Base-by-base conservation (phyloP, 75 land plant genomes). In the Adiantum capillusveneris region DNA sequence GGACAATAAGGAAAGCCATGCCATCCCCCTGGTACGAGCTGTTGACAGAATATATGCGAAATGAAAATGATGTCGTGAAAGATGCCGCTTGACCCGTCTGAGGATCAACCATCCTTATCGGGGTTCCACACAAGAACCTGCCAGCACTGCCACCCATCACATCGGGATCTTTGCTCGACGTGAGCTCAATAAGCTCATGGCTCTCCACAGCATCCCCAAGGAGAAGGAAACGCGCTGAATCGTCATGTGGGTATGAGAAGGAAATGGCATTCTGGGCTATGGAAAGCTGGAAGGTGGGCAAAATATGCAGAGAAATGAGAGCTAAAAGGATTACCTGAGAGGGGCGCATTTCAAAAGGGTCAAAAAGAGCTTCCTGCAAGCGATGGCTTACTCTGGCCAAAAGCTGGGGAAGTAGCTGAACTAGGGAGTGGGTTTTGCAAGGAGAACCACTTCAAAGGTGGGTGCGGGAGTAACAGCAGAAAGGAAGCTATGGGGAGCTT, bases 21-120 rank as follows among this genome's bases (percentile, higher is more conserved):
- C 96, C 96, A 53, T 79, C 96, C 49, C 96, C 96, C 57, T 78
- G 74, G 54, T 82, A 82, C 18, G 81, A 77, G 26, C 85, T 83
- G 75, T 78, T 80, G 20, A 70, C 58, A 41, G 79, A 77, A 31
- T 73, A 59, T 54, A 93, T 67, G 31, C 82, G 78, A 77, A 93
- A 88, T 43, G 86, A 59, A 79, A 93, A 93, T 71, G 70, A 69
- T 20, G 90, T 85, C 51, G 81, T 68, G 81, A 88, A 93, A 21
- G 90, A 81, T 11, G 81, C 75, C 3, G 74, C 59, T 20, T 14
- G 7, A 22, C 46, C 54, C n/a, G 79, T 69, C n/a, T 54, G 59
- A 1, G 81, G 71, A 28, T 73, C 75, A 31, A 77, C 70, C 75
- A 93, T 58, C 18, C 77, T 73, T 24, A 94, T 72, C 1, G 84